Base-by-base conservation (phyloP, 2,329 filamentous ascomycete genomes). In the Alternaria angustiovoidea region DNA sequence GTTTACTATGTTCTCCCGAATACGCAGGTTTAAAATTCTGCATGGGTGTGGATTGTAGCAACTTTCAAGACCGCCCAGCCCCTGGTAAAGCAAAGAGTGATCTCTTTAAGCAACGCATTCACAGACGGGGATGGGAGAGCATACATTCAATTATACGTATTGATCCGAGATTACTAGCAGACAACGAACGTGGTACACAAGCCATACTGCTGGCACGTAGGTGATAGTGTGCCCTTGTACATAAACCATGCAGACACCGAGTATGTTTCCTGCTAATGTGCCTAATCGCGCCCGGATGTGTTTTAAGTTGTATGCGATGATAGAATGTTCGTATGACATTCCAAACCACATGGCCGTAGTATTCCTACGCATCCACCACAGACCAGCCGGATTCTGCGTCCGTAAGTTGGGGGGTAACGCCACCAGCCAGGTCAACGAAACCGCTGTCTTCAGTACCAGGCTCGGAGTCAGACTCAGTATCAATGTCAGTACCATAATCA, bases 311-410 rank as follows among this genome's bases (percentile, higher is more conserved):
- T 20, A 18, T 36, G 20, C 20, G 8, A 7, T 38, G 5, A 38
- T 8, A 7, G 30, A 12, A 26, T 14, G 11, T 20, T 22, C 44
- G 12, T n/a, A 20, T 2, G 30, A 36, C 18, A 34, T n/a, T 14
- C 3, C 16, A 49, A 7, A 26, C 46, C 28, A 36, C 14, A 24
- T 26, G 5, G 9, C 16, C 14, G 24, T 2, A 30, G 3, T 12
- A 4, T 1, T 49, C 4, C 9, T 49, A 49, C 5, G 24, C 46
- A 34, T 61, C 57, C 8, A 64, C 58, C 24, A 61, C 41, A 22
- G 63, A 49, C 61, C 61, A 64, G 12, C 55, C 61, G 2, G 38
- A 54, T 12, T 34, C 59, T 8, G 28, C 44, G 30, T 63, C 64
- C 3, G 46, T 54, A 8, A 57, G 20, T 2, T 46, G 54, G 4